Base-by-base conservation (phyloP, 768 basidiomycete genomes). In the Pholiota microspora region DNA sequence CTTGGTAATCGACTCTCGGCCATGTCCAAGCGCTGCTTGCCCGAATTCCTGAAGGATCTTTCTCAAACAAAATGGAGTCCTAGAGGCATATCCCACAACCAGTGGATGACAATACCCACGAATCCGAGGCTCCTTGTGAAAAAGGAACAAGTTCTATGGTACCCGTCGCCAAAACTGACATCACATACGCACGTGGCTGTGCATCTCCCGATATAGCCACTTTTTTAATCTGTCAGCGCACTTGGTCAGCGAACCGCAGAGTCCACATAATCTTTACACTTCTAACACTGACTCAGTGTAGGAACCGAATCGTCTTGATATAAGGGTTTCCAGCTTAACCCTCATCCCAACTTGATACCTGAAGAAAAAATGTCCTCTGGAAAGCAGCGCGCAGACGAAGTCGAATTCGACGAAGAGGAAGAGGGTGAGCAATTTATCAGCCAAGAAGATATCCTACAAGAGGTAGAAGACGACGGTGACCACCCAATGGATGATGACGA, bases 401-500 rank as follows among this genome's bases (percentile, higher is more conserved):
- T 71, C 53, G 74, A 80, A 21, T 67, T 73, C 53, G 77, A 76
- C 9, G 75, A 77, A 35, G 73, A 75, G n/a, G 77, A 80, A 2
- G 77, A 80, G 32, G 75, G 66, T 21, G 85, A 82, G 7, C 77
- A 83, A 36, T 91, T 82, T 68, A 84, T 92, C 67, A 71, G 77
- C 45, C 72, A 78, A 24, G 83, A 83, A 45, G 90, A 92, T 53
- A 78, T 90, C 44, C 73, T 82, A 16, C 75, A 72, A 40, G 90
- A 88, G 65, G 72, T 89, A 13, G 73, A 69, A 15, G 86, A 86
- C 49, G 85, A 88, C 31, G 87, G 76, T 7, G 85, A 90, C 56
- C 70, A 72, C 5, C 83, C 80, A 7, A 92, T 91, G 84, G 88
- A 88, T 44, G 86, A 85, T 7, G 87, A 84, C 10, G 84, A 79